A percentile compares a stretch with the other conserved stretches of the same genome.
phyloP scores from a whole-genome alignment of 169 alveolate species.

The Plasmodium blacklocki region DNA sequence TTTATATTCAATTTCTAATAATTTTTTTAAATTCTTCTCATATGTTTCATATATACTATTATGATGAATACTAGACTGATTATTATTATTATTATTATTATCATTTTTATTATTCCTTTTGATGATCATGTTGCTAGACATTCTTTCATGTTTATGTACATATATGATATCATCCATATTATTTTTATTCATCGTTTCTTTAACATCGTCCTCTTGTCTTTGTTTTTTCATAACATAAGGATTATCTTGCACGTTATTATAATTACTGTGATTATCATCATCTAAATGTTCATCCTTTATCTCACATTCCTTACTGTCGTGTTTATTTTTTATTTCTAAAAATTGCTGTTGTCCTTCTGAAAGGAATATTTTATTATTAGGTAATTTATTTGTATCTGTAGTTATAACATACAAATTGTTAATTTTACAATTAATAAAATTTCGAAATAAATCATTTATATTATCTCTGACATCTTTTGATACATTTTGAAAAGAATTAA shows the following conservation, averaged over 20 bases:
- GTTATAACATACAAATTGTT: slow-evolving; percentile 51
- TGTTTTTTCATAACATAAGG: background rate
- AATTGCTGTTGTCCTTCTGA: too few species aligned
- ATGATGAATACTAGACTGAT: background rate
- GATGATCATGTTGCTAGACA: too few species aligned
- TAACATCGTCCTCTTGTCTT: too few species aligned
- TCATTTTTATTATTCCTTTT: background rate
- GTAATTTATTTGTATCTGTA: slow-evolving; percentile 20
- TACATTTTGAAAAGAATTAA: slow-evolving; percentile 9
- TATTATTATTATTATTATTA: background rate
- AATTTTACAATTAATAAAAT: slow-evolving; percentile 50
- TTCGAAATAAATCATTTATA: slow-evolving; percentile 43
- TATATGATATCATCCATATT: too few species aligned
- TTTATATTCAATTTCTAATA: slow-evolving; percentile 45
- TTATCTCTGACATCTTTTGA: slow-evolving; percentile 41
- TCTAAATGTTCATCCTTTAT: background rate
- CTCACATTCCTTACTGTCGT: background rate
- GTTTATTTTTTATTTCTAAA: background rate
- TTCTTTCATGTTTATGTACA: too few species aligned
- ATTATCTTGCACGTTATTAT: background rate
- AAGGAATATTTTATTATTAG: background rate
- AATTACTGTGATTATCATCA: background rate
- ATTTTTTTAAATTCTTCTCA: slow-evolving; percentile 24
- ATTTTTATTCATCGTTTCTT: too few species aligned
- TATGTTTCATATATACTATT: slow-evolving; percentile 12